A percentile compares a stretch with the other conserved stretches of the same genome.
Conservation (phyloP, 257 asterid genomes). For the Vinca minor region DNA sequence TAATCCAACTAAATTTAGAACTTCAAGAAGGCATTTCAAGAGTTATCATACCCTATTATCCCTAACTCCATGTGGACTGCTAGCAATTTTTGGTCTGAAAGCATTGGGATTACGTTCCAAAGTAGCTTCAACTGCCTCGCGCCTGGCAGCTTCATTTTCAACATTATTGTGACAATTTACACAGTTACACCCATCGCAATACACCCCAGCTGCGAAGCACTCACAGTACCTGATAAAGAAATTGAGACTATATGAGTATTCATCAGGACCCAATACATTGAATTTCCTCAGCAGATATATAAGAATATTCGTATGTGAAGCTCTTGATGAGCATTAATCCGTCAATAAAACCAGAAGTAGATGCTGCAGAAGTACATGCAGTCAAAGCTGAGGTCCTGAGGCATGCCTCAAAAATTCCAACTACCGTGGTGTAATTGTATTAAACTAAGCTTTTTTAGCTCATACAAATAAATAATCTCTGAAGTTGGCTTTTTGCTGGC, state of each 20-base stretch:
- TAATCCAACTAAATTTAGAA: constrained; percentile 1
- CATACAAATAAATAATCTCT: neutral
- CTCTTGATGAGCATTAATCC: neutral
- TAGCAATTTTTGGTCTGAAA: constrained; percentile 88
- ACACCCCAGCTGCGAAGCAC: constrained; percentile 91
- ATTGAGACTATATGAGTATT: constrained; percentile 10
- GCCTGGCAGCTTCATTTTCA: constrained; percentile 74
- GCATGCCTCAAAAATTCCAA: neutral
- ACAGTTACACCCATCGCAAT: constrained; percentile 93
- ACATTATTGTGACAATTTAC: constrained; percentile 78
- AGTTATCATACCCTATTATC: constrained; percentile 71
- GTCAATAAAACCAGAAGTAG: no score
- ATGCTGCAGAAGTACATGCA: no score
- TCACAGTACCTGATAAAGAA: constrained; percentile 76
- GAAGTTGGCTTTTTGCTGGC: neutral
- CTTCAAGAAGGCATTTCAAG: constrained; percentile 19
- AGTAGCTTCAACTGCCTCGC: constrained; percentile 88
- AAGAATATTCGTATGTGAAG: neutral
- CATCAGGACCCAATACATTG: neutral
- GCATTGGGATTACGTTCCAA: constrained; percentile 94
- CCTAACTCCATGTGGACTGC: constrained; percentile 84
- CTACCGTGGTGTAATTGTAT: neutral
- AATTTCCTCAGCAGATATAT: neutral
- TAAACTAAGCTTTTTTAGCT: neutral
- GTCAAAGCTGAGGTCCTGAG: neutral